These are phyloP conservation scores for Wallacemonas collosoma DNA, from an alignment of 208 protist species.

Conservation along the genomic window DNA sequence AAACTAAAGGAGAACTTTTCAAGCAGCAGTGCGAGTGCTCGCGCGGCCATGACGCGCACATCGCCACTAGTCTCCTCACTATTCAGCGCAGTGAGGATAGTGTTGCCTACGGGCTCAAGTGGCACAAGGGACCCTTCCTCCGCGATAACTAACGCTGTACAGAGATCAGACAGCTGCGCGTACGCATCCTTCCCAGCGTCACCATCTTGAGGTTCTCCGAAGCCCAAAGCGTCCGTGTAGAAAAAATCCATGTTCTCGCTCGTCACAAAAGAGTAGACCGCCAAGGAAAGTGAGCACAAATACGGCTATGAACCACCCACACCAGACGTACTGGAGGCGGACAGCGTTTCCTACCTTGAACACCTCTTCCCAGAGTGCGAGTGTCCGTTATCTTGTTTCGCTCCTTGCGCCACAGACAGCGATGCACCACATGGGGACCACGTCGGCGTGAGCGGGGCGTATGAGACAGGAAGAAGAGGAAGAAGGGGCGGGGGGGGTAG, in stretches of 20 bases:
- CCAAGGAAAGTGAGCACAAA: conserved; percentile 6
- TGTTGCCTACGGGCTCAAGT: conserved; percentile 27
- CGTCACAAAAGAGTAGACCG: not conserved
- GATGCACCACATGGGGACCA: too few relatives aligned
- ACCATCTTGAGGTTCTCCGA: not conserved
- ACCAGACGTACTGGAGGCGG: too few relatives aligned
- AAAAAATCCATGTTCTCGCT: conserved; percentile 10
- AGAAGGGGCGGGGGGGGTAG: too few relatives aligned
- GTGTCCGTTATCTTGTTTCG: too few relatives aligned
- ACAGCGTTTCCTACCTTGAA: too few relatives aligned
- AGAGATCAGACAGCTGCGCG: conserved; percentile 49
- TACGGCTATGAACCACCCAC: conserved; percentile 5
- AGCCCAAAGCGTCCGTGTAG: conserved; percentile 4
- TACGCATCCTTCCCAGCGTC: conserved; percentile 23
- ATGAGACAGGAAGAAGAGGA: too few relatives aligned
- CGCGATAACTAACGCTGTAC: conserved; percentile 48
- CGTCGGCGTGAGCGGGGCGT: too few relatives aligned
- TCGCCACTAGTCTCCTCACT: conserved; percentile 49
- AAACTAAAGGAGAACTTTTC: conserved; percentile 55
- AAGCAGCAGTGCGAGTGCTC: conserved; percentile 65
- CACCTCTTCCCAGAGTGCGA: too few relatives aligned
- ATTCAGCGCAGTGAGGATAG: conserved; percentile 31
- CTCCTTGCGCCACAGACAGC: too few relatives aligned
- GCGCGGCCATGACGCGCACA: conserved; percentile 66
- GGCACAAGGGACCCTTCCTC: conserved; percentile 35